These are phyloP conservation scores for Sporisorium sorghi DNA, from an alignment of 1,284 basidiomycete species.

Conservation along the genomic window DNA sequence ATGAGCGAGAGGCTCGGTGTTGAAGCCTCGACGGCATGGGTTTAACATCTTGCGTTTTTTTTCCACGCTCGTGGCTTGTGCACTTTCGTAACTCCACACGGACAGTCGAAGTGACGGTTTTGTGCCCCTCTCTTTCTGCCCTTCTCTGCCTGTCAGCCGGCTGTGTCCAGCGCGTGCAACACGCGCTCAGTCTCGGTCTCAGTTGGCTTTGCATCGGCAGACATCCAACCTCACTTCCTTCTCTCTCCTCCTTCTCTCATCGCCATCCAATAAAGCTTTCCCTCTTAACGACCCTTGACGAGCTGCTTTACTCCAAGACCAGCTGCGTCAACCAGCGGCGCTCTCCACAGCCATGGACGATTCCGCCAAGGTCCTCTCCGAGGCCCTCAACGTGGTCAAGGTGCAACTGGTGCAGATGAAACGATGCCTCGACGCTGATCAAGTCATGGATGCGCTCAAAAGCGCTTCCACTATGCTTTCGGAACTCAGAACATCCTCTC, in stretches of 20 bases:
- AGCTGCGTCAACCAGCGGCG: constrained; percentile 19
- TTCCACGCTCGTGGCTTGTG: not conserved
- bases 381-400: constrained; percentile 67
- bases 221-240: not conserved
- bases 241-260: not conserved
- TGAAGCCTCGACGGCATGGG: too few species aligned
- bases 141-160: too few species aligned
- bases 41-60: too few species aligned
- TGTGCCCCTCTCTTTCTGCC: not conserved
- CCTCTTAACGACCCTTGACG: constrained; percentile 6
- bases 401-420: constrained; percentile 68
- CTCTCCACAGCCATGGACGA: constrained; percentile 62
- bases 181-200: not conserved
- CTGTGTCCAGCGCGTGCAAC: not conserved
- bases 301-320: constrained; percentile 19
- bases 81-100: not conserved
- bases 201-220: not conserved
- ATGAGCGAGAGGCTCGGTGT: too few species aligned
- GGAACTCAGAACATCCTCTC: constrained; percentile 64
- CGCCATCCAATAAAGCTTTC: not conserved
- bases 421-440: constrained; percentile 65
- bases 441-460: constrained; percentile 69
- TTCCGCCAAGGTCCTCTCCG: constrained; percentile 63
- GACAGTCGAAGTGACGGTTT: too few species aligned
- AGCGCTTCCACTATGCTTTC: constrained; percentile 67